Conservation (phyloP, 495 filamentous ascomycete genomes). For the Usnea hakonensis region DNA sequence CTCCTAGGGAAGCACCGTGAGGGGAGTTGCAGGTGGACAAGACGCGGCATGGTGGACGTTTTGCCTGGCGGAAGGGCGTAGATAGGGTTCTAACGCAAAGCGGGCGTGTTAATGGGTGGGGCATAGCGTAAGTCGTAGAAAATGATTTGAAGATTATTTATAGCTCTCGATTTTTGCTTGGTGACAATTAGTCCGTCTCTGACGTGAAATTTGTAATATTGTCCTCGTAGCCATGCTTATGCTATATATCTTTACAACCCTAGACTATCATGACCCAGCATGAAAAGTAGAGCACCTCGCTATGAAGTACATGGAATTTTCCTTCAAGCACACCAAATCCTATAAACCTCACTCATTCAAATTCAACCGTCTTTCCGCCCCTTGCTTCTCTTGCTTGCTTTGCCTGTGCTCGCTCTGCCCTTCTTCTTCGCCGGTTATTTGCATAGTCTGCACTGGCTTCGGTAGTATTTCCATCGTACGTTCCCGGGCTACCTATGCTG, state of each 20-base stretch:
- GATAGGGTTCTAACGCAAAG: background rate
- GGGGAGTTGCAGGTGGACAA: slow-evolving; percentile 1
- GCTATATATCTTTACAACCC: background rate
- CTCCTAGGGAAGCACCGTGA: background rate
- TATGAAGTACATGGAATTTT: background rate
- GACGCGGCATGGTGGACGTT: background rate
- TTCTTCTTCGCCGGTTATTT: slow-evolving; percentile 45
- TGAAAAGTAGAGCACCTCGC: background rate
- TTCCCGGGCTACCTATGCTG: slow-evolving; percentile 39
- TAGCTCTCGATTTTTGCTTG: too few species aligned
- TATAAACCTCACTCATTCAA: slow-evolving; percentile 5
- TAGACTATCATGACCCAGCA: background rate
- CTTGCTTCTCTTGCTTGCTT: slow-evolving; percentile 40
- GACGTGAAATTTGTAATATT: background rate
- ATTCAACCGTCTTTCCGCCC: slow-evolving; percentile 21
- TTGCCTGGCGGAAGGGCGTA: slow-evolving; percentile 14
- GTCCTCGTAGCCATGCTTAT: background rate
- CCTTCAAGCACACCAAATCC: background rate
- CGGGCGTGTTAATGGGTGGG: slow-evolving; percentile 6
- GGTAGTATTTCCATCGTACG: slow-evolving; percentile 40
- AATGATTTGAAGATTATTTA: background rate
- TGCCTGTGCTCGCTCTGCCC: slow-evolving; percentile 44
- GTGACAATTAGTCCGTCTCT: background rate
- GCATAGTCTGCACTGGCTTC: slow-evolving; percentile 48
- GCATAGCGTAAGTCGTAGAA: background rate